Percentiles rank a stretch among this genome's conserved stretches.
Evolutionary conservation across 306 rosid species (phyloP).

Genomic region (Pyrus communis): DNA sequence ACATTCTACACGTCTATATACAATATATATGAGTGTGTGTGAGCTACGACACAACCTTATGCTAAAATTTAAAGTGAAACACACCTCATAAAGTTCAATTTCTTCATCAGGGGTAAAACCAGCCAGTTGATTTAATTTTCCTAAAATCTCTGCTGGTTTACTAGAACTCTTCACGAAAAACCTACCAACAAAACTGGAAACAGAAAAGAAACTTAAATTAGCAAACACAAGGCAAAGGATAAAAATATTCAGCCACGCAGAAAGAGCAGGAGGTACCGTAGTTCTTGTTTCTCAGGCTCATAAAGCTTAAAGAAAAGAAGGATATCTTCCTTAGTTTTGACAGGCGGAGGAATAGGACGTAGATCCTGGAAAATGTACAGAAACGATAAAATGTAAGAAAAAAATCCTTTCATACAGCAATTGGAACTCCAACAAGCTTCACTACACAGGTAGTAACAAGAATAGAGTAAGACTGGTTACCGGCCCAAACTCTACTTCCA

Average conservation of each 20-base stretch:
- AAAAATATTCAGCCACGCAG: constrained; percentile 1
- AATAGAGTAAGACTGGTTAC: constrained; percentile 26
- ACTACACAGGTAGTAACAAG: constrained; percentile 8
- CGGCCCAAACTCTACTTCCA: constrained; percentile 76
- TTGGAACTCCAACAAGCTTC: not conserved
- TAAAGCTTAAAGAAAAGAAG: constrained; percentile 78
- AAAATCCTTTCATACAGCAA: not conserved
- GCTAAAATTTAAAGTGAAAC: not conserved
- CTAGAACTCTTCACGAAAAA: constrained; percentile 52
- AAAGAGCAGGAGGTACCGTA: constrained; percentile 44
- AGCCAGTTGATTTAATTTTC: constrained; percentile 67
- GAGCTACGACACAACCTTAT: not conserved
- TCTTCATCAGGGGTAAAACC: constrained; percentile 71
- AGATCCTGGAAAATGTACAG: constrained; percentile 48
- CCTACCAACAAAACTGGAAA: constrained; percentile 72
- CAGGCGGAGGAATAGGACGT: constrained; percentile 58
- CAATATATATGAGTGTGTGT: not conserved
- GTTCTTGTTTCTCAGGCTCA: constrained; percentile 61
- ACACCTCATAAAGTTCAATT: constrained; percentile 79
- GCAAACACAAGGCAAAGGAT: not conserved
- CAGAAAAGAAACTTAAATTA: not conserved
- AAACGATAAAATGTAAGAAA: not conserved
- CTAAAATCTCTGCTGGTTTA: constrained; percentile 66
- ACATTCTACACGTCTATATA: not conserved
- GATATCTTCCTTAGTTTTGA: constrained; percentile 67